Evolutionary conservation across 257 asterid species (phyloP), one percentile per base, ranked within the genome.

Genomic region (Solanum gracilifrons): DNA sequence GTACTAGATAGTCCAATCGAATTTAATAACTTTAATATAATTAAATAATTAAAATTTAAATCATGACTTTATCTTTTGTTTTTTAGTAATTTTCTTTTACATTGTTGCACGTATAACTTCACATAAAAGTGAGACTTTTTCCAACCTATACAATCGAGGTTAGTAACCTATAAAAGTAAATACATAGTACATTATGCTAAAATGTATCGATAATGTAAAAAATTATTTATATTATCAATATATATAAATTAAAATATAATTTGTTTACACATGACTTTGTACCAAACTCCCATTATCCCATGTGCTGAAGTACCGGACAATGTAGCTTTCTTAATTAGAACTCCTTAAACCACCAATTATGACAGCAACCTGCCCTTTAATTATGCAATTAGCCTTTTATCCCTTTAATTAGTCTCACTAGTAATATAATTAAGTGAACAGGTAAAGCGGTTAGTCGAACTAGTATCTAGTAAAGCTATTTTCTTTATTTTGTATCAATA

Each of bases 361-460:
- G 84, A 9, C 36, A 13, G 32, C 8, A 41, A 25, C 62, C 6
- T 77, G 20, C 82, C 23, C 43, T 43, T 39, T 20, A 36, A 94
- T 90, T 91, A 94, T 91, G 92, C 82, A 73, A 4, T 73, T 73
- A 73, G 9, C 16, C 39, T 35, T 71, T 32, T 71, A 32, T 71
- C 15, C n/a, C 41, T 72, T 73, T 73, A 73, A 35, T 33, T 20
- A 73, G 16, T 73, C 80, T 33, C 46, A 18, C 27, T 2, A 33
- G 0, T 35, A 73, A 73, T 35, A 9, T 73, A 33, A 73, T 33
- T 35, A 35, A 35, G 48, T 33, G 29, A 41, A 33, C 5, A 33
- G 48, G 82, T 35, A 73, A 73, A 73, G 93, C 92, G 92, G 98
- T 94, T 94, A 92, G 89, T 83, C 90, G 93, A 85, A 90, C 32